Conservation (phyloP, 306 rosid species). For the Medicago lupulina region DNA sequence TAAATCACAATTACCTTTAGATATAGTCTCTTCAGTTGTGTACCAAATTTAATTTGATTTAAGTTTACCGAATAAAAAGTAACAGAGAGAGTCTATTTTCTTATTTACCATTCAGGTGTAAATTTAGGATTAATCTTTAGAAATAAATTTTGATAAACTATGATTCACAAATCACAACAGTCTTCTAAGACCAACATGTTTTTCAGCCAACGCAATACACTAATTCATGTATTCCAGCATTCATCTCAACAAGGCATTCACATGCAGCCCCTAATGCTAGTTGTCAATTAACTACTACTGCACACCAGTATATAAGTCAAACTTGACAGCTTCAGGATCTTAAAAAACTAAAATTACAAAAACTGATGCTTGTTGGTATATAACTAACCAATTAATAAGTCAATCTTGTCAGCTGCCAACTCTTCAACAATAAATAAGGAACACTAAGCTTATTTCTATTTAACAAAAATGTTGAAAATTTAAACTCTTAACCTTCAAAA, state of each 20-base stretch:
- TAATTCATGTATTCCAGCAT: slow-evolving; percentile 7
- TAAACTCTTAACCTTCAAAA: background rate
- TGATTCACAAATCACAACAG: slow-evolving; percentile 19
- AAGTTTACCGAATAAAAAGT: background rate
- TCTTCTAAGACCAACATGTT: slow-evolving; percentile 4
- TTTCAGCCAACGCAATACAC: background rate
- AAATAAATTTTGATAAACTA: slow-evolving; percentile 14
- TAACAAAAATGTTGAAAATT: background rate
- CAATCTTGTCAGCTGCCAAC: background rate
- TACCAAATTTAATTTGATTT: background rate
- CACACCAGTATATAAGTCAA: slow-evolving; percentile 9
- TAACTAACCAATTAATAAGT: background rate
- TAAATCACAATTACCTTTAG: background rate
- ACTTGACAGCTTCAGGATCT: background rate
- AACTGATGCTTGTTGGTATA: background rate
- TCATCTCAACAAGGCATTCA: slow-evolving; percentile 13
- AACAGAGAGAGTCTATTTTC: background rate
- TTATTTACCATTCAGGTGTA: background rate
- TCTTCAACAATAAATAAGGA: background rate
- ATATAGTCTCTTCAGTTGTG: background rate
- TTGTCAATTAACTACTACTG: slow-evolving; percentile 12
- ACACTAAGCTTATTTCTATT: background rate
- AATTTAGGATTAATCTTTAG: background rate
- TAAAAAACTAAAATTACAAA: background rate
- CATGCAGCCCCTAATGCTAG: slow-evolving; percentile 29